Evolutionary conservation across 495 filamentous ascomycete genomes (phyloP), one percentile per base, ranked within the genome.

Genomic region (Parathielavia appendiculata): DNA sequence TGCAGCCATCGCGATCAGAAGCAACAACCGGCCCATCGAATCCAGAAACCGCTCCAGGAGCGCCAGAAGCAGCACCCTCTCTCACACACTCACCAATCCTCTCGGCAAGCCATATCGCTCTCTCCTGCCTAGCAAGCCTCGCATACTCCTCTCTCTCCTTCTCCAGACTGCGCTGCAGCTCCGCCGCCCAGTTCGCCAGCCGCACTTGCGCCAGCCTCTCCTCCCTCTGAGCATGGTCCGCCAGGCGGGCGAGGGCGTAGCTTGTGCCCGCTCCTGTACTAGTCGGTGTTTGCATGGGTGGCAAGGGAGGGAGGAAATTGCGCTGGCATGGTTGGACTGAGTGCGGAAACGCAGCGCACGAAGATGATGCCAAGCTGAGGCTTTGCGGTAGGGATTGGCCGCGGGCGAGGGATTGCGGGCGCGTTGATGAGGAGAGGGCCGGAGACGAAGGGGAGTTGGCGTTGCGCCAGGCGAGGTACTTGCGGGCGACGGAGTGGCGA

Each of bases 161-260:
- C 23, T 86, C 81, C 6, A 96, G 73, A 62, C 88, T 91, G 48
- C 83, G 85, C 66, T 97, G 92, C 0, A 98, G 79, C 66, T 96
- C 90, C 1, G 84, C 80, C 11, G 92, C 92, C 93, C 93, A 98
- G 65, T 91, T 89, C 8, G 87, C 87, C 13, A 97, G 77, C 19
- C 87, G 81, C 23, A 96, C 80, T 64, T 90, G 89, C 5, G 89
- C 87, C n/a, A 89, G 73, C 12, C 76, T 79, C 61, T 92, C 85
- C 70, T 93, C 85, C 32, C 81, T 78, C 51, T 87, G 83, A 3
- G 84, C 85, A 65, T 89, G 83, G 59, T 89, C 85, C 34, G 85
- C 75, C 54, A 92, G 77, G 45, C 85, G 77, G 12, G 90, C 84
- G 53, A 95, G 77, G 4, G 87, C 79, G 63, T 89, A 87, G 17